A percentile compares a stretch with the other conserved stretches of the same genome.
phyloP scores from a whole-genome alignment of 352 stramenopile species.

The Phytophthora pinifolia region DNA sequence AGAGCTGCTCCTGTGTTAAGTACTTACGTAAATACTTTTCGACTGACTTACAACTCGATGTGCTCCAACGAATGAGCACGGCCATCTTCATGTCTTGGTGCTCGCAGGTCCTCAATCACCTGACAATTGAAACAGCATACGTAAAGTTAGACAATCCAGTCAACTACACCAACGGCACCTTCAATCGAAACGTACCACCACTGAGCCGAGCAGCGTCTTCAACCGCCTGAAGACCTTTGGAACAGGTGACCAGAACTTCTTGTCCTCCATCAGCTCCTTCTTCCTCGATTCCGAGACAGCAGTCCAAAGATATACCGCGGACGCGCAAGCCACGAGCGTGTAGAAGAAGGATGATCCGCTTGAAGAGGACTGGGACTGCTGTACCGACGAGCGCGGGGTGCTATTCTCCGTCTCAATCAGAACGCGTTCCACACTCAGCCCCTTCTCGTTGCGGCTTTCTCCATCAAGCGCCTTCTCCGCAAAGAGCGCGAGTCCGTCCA shows the following conservation, averaged over 20 bases:
- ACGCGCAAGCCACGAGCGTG: constrained; percentile 25
- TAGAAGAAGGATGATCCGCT: constrained; percentile 40
- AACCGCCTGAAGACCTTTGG: constrained; percentile 28
- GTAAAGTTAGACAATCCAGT: constrained; percentile 1
- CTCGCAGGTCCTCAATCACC: constrained; percentile 43
- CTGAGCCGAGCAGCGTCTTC: constrained; percentile 34
- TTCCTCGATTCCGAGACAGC: constrained; percentile 15
- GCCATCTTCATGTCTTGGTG: constrained; percentile 1
- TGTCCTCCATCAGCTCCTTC: constrained; percentile 15
- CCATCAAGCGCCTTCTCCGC: constrained; percentile 10
- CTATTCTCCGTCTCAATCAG: constrained; percentile 8
- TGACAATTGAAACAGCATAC: constrained; percentile 10
- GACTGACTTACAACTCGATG: constrained; percentile 19
- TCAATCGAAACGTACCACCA: constrained; percentile 35
- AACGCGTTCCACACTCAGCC: constrained; percentile 13
- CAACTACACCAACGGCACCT: not conserved
- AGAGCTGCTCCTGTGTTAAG: constrained; percentile 16
- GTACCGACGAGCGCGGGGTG: not conserved
- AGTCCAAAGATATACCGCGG: constrained; percentile 35
- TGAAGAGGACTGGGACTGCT: constrained; percentile 1
- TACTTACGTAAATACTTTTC: constrained; percentile 23
- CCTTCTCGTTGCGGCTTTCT: constrained; percentile 9
- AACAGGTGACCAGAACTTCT: constrained; percentile 39
- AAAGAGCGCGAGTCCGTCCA: constrained; percentile 11
- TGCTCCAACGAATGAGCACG: constrained; percentile 9